Evolutionary conservation across 1,139 yeast species (phyloP).

Genomic region (Geotrichum carabidarum): DNA sequence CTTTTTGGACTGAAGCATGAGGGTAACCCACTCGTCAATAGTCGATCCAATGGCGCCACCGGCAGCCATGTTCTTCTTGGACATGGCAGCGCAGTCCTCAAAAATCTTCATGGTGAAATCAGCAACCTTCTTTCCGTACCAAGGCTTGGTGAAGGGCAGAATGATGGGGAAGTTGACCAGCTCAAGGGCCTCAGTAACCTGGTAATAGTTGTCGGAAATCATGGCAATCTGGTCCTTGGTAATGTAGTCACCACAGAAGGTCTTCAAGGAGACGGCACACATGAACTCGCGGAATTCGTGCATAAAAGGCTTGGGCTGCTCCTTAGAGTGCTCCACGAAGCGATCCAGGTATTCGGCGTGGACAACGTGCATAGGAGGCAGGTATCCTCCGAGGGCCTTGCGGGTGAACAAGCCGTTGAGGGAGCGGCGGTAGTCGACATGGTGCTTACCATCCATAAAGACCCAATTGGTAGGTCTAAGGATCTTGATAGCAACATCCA

Average conservation of each 20-base stretch:
- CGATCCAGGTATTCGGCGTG: conserved; percentile 74
- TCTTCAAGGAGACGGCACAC: conserved; percentile 87
- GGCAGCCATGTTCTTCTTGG: conserved; percentile 71
- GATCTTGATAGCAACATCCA: conserved; percentile 90
- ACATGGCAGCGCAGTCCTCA: conserved; percentile 78
- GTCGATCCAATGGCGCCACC: conserved; percentile 82
- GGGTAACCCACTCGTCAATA: conserved; percentile 89
- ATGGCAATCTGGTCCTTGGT: conserved; percentile 81
- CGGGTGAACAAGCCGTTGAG: conserved; percentile 84
- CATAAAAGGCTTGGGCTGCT: conserved; percentile 69
- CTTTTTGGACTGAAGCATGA: conserved; percentile 73
- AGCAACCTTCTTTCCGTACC: conserved; percentile 94
- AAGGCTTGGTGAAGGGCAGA: conserved; percentile 89
- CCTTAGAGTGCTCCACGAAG: conserved; percentile 53
- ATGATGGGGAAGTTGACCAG: conserved; percentile 96
- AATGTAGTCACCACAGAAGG: conserved; percentile 94
- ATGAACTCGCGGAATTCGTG: conserved; percentile 90
- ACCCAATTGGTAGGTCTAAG: conserved; percentile 97
- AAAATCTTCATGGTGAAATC: conserved; percentile 91
- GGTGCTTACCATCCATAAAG: conserved; percentile 91
- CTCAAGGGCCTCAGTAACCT: conserved; percentile 91
- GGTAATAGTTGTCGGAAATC: conserved; percentile 86
- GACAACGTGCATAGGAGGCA: conserved; percentile 76
- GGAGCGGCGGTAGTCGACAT: conserved; percentile 85
- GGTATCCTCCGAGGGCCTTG: conserved; percentile 73